Conservation (phyloP, 306 rosid genomes). For the Erythrophleum fordii region DNA sequence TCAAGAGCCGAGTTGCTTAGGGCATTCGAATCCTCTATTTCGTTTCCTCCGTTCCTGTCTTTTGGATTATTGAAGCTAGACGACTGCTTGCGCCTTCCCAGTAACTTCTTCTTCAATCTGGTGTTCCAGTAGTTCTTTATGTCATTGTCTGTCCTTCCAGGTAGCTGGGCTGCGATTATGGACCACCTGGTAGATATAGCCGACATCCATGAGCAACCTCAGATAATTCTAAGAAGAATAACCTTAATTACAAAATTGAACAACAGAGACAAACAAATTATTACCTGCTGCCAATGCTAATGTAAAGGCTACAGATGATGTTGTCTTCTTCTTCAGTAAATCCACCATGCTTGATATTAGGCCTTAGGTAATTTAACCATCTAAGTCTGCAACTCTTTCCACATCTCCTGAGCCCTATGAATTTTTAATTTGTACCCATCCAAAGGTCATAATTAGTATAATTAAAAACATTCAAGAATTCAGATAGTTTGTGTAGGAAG, state of each 20-base stretch:
- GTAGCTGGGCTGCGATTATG: slow-evolving; percentile 95
- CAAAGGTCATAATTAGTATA: not conserved
- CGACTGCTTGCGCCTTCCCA: slow-evolving; percentile 82
- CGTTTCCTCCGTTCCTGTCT: slow-evolving; percentile 38
- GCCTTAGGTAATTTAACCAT: slow-evolving; percentile 95
- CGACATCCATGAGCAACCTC: not conserved
- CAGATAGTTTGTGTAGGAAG: not conserved
- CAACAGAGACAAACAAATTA: not conserved
- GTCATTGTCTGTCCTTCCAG: slow-evolving; percentile 98
- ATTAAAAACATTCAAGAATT: not conserved
- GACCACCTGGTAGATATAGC: slow-evolving; percentile 75
- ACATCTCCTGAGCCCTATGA: slow-evolving; percentile 93
- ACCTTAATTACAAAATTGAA: not conserved
- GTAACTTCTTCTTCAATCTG: slow-evolving; percentile 89
- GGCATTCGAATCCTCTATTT: slow-evolving; percentile 46
- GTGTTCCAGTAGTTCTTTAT: slow-evolving; percentile 99
- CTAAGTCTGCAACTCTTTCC: slow-evolving; percentile 97
- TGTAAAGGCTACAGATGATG: slow-evolving; percentile 92
- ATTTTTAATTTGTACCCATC: slow-evolving; percentile 21
- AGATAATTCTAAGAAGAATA: too few species aligned
- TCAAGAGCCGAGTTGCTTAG: slow-evolving; percentile 88
- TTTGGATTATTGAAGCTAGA: slow-evolving; percentile 41
- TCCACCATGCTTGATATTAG: slow-evolving; percentile 98
- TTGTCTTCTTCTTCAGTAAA: slow-evolving; percentile 99
- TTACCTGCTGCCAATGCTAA: slow-evolving; percentile 99